A percentile compares a stretch with the other conserved stretches of the same genome.
Conservation (phyloP, 768 basidiomycete species). For the Naganishia randhawae region DNA sequence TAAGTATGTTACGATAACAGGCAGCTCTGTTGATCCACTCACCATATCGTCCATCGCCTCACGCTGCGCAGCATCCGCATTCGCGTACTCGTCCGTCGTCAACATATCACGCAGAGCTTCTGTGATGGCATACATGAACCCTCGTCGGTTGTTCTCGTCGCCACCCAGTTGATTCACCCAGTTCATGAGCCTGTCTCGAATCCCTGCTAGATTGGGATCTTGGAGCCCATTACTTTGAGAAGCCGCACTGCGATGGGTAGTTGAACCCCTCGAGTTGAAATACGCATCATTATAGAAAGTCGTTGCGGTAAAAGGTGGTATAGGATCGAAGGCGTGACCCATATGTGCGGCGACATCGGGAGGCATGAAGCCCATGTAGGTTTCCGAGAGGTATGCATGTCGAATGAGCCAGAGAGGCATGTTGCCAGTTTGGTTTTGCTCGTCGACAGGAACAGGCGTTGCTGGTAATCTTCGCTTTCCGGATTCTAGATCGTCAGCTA, state of each 20-base stretch:
- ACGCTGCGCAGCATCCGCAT: slow-evolving; percentile 14
- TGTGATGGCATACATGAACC: slow-evolving; percentile 8
- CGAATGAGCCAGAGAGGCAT: slow-evolving; percentile 51
- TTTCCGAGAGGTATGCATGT: slow-evolving; percentile 63
- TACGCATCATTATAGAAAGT: slow-evolving; percentile 69
- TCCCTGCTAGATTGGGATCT: background rate
- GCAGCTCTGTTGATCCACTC: background rate
- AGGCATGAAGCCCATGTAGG: slow-evolving; percentile 65
- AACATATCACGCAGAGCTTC: background rate
- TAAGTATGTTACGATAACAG: background rate
- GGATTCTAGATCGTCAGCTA: slow-evolving; percentile 46
- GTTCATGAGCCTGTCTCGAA: slow-evolving; percentile 6
- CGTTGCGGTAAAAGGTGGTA: slow-evolving; percentile 65
- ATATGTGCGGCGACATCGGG: slow-evolving; percentile 57
- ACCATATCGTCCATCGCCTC: slow-evolving; percentile 11
- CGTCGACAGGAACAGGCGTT: background rate
- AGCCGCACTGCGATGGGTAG: background rate
- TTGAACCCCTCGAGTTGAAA: slow-evolving; percentile 55
- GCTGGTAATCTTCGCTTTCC: slow-evolving; percentile 16
- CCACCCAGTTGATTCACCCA: background rate
- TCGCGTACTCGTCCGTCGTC: slow-evolving; percentile 20
- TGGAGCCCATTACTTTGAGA: background rate
- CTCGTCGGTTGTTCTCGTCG: slow-evolving; percentile 6
- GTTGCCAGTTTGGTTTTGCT: slow-evolving; percentile 21
- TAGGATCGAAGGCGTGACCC: slow-evolving; percentile 75